Conservation (phyloP, 2,329 filamentous ascomycete species). For the Verticillium zaregamsianum region DNA sequence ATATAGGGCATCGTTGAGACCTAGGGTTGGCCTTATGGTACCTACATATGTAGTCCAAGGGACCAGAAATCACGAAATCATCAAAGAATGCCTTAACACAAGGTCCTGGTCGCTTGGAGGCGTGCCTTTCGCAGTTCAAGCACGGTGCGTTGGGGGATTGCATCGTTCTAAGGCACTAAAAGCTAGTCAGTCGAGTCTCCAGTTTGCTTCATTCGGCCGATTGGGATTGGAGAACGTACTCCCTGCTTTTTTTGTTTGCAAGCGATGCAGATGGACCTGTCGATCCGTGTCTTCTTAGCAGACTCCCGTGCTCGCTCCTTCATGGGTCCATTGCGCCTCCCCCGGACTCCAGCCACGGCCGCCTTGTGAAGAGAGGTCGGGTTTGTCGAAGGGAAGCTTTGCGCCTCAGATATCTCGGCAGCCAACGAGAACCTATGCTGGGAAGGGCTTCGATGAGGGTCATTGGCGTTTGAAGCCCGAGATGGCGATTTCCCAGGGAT, state of each 20-base stretch:
- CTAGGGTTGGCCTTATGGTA: conserved; percentile 6
- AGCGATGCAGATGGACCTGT: conserved; percentile 13
- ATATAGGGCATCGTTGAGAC: background rate
- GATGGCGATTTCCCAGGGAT: background rate
- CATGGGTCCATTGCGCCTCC: conserved; percentile 10
- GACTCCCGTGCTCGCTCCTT: conserved; percentile 2
- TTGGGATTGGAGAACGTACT: background rate
- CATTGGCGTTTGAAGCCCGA: background rate
- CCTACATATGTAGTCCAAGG: conserved; percentile 39
- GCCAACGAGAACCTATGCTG: background rate
- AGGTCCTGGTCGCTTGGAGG: conserved; percentile 17
- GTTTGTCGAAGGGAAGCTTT: background rate
- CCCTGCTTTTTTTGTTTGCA: conserved; percentile 11
- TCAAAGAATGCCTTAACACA: conserved; percentile 38
- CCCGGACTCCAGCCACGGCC: conserved; percentile 1
- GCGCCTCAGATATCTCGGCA: background rate
- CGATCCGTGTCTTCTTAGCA: conserved; percentile 10
- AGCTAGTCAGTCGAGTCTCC: background rate
- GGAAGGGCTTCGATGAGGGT: background rate
- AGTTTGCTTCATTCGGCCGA: no score
- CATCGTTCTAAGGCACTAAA: conserved; percentile 6
- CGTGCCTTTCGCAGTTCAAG: conserved; percentile 7
- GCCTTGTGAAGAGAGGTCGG: background rate
- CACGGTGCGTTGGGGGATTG: conserved; percentile 5
- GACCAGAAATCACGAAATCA: conserved; percentile 36